These are phyloP conservation scores for Lentinula lateritia DNA, from an alignment of 768 basidiomycete species.

Conservation along the genomic window DNA sequence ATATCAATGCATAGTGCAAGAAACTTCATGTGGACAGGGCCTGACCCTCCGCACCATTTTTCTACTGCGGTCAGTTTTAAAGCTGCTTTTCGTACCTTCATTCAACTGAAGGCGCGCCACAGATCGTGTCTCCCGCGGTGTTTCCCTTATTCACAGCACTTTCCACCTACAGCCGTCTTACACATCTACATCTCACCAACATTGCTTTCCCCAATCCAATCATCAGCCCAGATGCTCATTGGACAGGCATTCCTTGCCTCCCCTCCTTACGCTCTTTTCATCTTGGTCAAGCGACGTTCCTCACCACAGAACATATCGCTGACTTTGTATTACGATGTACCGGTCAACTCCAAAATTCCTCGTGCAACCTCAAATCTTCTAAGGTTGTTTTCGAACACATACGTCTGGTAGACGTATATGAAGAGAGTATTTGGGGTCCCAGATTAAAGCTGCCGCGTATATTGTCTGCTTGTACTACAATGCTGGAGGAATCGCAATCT, in stretches of 20 bases:
- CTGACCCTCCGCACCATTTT: constrained; percentile 57
- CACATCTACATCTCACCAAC: constrained; percentile 35
- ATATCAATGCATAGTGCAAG: constrained; percentile 28
- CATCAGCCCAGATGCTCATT: not conserved
- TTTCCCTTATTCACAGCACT: constrained; percentile 19
- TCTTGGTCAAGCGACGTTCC: constrained; percentile 6
- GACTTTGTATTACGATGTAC: not conserved
- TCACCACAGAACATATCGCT: constrained; percentile 5
- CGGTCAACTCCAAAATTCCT: not conserved
- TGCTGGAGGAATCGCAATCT: not conserved
- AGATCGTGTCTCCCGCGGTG: constrained; percentile 21
- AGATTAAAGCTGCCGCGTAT: constrained; percentile 6
- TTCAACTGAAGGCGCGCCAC: not conserved
- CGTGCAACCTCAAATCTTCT: not conserved
- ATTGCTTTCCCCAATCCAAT: constrained; percentile 17
- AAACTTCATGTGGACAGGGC: constrained; percentile 52
- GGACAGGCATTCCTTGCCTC: constrained; percentile 3
- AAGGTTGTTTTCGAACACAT: not conserved
- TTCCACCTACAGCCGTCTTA: constrained; percentile 30
- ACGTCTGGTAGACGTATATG: constrained; percentile 37
- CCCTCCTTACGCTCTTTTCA: constrained; percentile 5
- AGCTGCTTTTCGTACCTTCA: constrained; percentile 13
- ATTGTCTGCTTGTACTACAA: not conserved
- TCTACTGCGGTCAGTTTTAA: constrained; percentile 42
- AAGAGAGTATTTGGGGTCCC: constrained; percentile 42